Conservation (phyloP, 2,329 filamentous ascomycete genomes). For the Neopestalotiopsis rosae region DNA sequence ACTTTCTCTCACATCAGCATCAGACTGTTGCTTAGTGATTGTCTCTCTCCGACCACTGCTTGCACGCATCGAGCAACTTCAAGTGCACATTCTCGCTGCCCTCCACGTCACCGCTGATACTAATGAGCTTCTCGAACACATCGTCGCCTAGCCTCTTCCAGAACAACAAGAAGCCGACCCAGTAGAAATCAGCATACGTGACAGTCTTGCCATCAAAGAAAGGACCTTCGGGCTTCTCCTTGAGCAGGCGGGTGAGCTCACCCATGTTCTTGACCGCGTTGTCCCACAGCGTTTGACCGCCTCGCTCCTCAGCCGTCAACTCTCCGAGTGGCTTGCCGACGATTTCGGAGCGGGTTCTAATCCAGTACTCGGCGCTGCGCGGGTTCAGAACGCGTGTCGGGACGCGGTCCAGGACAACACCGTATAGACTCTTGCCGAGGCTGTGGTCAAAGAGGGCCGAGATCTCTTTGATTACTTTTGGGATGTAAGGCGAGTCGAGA, state of each 20-base stretch:
- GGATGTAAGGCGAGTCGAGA: conserved; percentile 57
- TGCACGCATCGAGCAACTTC: conserved; percentile 44
- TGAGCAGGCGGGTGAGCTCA: conserved; percentile 51
- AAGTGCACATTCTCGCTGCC: conserved; percentile 36
- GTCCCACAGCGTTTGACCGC: conserved; percentile 53
- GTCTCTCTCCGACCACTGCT: conserved; percentile 47
- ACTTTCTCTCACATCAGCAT: neutral
- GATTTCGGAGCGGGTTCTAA: conserved; percentile 50
- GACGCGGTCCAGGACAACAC: conserved; percentile 53
- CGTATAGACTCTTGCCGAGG: conserved; percentile 33
- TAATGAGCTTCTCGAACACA: conserved; percentile 40
- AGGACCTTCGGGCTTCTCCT: conserved; percentile 60
- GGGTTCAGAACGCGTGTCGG: conserved; percentile 57
- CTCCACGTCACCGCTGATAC: conserved; percentile 41
- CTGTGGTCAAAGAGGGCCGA: conserved; percentile 28
- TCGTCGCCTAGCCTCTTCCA: conserved; percentile 39
- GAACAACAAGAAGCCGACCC: conserved; percentile 50
- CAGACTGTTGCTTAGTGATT: conserved; percentile 34
- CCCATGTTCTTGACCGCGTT: conserved; percentile 42
- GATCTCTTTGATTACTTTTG: conserved; percentile 49
- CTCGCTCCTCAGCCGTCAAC: conserved; percentile 51
- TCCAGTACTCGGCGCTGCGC: conserved; percentile 59
- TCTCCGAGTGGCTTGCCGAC: conserved; percentile 61
- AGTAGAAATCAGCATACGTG: conserved; percentile 64
- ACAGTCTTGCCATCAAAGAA: conserved; percentile 64